Evolutionary conservation across 1,139 yeast species (phyloP).

Genomic region (Diutina pseudorugosa): DNA sequence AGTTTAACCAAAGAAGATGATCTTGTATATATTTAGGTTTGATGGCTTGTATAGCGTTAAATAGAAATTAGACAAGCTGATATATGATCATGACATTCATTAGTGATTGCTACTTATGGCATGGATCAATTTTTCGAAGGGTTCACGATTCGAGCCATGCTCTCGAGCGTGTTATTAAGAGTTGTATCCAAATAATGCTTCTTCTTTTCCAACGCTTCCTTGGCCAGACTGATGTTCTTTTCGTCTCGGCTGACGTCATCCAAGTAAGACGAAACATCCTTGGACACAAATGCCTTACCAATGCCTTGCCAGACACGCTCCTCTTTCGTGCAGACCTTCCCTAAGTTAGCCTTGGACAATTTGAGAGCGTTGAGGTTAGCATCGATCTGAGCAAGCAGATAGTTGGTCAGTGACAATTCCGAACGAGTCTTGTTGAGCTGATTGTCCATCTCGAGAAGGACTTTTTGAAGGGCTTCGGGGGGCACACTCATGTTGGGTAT

Average conservation of each 20-base stretch:
- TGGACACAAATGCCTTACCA: constrained; percentile 58
- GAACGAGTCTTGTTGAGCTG: constrained; percentile 48
- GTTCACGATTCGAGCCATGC: constrained; percentile 39
- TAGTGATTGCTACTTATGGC: background rate
- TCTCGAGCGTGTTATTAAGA: constrained; percentile 57
- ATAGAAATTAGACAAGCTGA: background rate
- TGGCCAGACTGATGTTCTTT: constrained; percentile 41
- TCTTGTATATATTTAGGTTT: background rate
- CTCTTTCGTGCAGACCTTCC: constrained; percentile 22
- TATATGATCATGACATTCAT: background rate
- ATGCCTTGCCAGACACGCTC: constrained; percentile 73
- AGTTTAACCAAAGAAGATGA: background rate
- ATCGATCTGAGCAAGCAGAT: constrained; percentile 44
- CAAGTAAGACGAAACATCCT: constrained; percentile 34
- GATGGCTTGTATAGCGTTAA: background rate
- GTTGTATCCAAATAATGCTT: constrained; percentile 65
- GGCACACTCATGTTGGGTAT: constrained; percentile 24
- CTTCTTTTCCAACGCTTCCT: constrained; percentile 54
- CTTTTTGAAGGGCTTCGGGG: constrained; percentile 40
- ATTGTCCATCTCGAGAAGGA: constrained; percentile 51
- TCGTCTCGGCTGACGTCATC: constrained; percentile 39
- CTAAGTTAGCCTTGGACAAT: constrained; percentile 44
- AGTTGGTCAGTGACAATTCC: constrained; percentile 50
- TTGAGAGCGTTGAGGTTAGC: constrained; percentile 49
- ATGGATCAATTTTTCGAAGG: background rate